Base-by-base conservation (phyloP, 129 eudicot genomes). In the Flaveria robusta region DNA sequence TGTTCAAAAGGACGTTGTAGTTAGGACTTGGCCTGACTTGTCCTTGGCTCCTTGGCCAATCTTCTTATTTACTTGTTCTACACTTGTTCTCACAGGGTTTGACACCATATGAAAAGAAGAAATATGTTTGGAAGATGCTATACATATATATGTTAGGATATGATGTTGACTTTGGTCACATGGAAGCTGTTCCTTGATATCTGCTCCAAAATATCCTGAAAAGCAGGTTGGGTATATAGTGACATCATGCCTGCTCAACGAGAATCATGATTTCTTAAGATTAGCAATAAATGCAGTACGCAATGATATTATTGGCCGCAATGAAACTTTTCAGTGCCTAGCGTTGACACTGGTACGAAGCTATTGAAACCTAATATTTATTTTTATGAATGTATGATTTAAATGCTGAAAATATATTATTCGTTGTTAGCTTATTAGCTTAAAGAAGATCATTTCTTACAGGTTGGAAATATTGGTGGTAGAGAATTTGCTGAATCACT, bases 201-300 rank as follows among this genome's bases (percentile, higher is more conserved):
- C 99, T 74, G 99, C 99, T 3, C 99, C 99, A 34, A 95, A 95
- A 83, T 95, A 95, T 86, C 99, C 99, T 37, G 99, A 95, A 85
- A 95, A 95, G 78, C 99, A 91, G 97, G 99, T 95, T 77, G 99
- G 99, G 77, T 95, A 95, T 77, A 95, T 95, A 59, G 99, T 89
- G 84, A 95, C 97, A 27, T 83, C 99, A 62, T 86, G 91, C 77
- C 87, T 95, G 82, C 97, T 95, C 66, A 95, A 91, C 43, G 99
- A 91, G 91, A 91, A 95, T 82, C 99, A 95, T 72, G 97, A 95
- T 83, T 95, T 95, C 71, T 69, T 95, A 76, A 88, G 99, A 85
- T 78, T 95, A 69, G 99, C 99, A 52, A 95, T 95, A 78, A 95
- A 95, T 79, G 87, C 97, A 4, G 99, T 95, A 51, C 97, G 99